These are phyloP conservation scores for Collariella sp. DNA, from an alignment of 495 filamentous ascomycete genomes.

Conservation along the genomic window DNA sequence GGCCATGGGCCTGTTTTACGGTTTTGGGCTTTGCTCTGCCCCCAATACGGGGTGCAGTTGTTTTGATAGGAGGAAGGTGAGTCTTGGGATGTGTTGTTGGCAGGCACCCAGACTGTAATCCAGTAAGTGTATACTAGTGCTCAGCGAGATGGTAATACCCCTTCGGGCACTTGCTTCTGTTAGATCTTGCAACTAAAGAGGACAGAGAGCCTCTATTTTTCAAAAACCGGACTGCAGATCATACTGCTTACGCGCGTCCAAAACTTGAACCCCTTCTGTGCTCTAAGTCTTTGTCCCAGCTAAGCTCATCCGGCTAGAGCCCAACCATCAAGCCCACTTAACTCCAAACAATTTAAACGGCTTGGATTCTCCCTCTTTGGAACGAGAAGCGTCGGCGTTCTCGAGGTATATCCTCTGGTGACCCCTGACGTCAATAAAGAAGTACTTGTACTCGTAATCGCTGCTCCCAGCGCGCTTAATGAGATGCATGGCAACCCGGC, in stretches of 20 bases:
- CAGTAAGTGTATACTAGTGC: background rate
- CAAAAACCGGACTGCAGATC: background rate
- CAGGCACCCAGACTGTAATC: background rate
- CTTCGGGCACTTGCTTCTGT: background rate
- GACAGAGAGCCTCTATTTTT: background rate
- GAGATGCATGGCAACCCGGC: constrained; percentile 70
- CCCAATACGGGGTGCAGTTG: background rate
- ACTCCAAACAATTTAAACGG: constrained; percentile 53
- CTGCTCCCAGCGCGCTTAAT: constrained; percentile 48
- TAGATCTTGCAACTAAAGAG: no score
- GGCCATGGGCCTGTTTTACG: no score
- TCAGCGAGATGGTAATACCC: background rate
- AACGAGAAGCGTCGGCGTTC: constrained; percentile 36
- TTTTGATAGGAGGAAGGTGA: background rate
- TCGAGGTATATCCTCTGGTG: constrained; percentile 55
- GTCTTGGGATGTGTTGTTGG: background rate
- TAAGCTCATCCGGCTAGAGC: no score
- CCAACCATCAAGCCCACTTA: constrained; percentile 38
- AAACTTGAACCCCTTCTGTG: no score
- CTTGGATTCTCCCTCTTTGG: constrained; percentile 35
- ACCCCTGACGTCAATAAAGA: constrained; percentile 66
- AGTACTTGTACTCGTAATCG: constrained; percentile 72
- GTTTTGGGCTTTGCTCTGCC: background rate
- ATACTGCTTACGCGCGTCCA: no score
- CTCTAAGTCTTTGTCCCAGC: no score